Conservation (phyloP, 495 filamentous ascomycete species). For the Penicillium soppii region DNA sequence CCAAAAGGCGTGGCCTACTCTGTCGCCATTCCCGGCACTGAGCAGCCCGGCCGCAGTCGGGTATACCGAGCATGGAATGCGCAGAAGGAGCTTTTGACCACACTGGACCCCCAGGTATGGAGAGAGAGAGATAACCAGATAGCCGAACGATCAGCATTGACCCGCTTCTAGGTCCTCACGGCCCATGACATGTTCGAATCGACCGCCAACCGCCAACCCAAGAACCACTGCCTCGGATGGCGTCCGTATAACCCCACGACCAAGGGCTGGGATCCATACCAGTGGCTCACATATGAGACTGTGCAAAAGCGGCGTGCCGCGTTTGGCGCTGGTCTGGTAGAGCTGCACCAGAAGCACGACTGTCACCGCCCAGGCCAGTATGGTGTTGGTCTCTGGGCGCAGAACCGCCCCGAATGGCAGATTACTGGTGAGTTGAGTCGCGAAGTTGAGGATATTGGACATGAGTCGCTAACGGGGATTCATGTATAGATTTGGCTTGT, state of each 20-base stretch:
- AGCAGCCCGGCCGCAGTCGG: constrained; percentile 67
- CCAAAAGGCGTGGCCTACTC: constrained; percentile 49
- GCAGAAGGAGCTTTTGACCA: constrained; percentile 67
- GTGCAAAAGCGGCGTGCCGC: constrained; percentile 78
- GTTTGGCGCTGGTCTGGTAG: constrained; percentile 82
- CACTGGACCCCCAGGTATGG: constrained; percentile 68
- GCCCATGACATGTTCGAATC: constrained; percentile 81
- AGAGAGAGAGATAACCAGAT: neutral
- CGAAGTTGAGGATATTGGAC: neutral
- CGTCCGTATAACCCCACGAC: constrained; percentile 75
- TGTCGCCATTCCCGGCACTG: constrained; percentile 70
- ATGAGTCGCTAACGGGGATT: constrained; percentile 1
- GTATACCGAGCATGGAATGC: constrained; percentile 85
- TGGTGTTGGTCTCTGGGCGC: constrained; percentile 89
- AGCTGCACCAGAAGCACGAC: constrained; percentile 72
- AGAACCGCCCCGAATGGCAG: constrained; percentile 98
- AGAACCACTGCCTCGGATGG: constrained; percentile 70
- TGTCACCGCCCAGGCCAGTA: constrained; percentile 63
- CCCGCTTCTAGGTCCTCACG: constrained; percentile 55
- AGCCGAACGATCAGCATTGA: neutral
- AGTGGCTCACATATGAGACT: constrained; percentile 81
- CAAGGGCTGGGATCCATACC: constrained; percentile 73
- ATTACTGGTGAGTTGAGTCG: constrained; percentile 63
- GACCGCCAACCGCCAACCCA: constrained; percentile 59
- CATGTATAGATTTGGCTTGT: constrained; percentile 74